Percentiles rank a stretch among this genome's conserved stretches.
phyloP scores from a whole-genome alignment of 352 stramenopile genomes.

The Globisporangium cederbergense region DNA sequence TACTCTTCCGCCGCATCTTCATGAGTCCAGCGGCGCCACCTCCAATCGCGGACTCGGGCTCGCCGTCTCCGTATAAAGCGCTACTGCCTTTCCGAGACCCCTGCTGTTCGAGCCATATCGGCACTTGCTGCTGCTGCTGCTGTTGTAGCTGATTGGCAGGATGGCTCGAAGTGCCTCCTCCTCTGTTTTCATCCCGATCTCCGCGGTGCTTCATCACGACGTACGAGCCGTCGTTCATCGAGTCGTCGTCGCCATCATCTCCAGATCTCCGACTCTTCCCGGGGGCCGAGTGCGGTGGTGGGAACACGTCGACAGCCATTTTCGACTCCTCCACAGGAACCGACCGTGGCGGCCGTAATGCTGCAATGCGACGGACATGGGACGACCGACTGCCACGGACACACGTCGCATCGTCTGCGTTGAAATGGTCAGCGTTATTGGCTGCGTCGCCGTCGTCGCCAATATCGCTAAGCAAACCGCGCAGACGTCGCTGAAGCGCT shows the following conservation, averaged over 20 bases:
- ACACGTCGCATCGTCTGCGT: constrained; percentile 46
- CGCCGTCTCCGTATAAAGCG: constrained; percentile 26
- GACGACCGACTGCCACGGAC: constrained; percentile 69
- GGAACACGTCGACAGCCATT: constrained; percentile 59
- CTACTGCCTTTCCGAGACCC: constrained; percentile 20
- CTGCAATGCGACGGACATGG: constrained; percentile 67
- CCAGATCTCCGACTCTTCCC: constrained; percentile 45
- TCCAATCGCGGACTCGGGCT: constrained; percentile 35
- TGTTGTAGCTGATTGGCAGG: constrained; percentile 15
- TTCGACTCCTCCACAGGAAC: constrained; percentile 67
- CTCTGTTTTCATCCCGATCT: constrained; percentile 15
- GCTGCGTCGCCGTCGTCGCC: constrained; percentile 29
- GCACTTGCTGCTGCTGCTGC: constrained; percentile 31
- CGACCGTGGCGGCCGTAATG: constrained; percentile 55
- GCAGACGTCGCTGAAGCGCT: constrained; percentile 54
- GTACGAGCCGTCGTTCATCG: constrained; percentile 37
- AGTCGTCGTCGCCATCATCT: constrained; percentile 22
- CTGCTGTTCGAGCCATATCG: constrained; percentile 57
- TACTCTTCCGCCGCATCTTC: constrained; percentile 67
- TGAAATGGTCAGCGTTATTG: constrained; percentile 57
- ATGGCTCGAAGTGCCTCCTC: neutral
- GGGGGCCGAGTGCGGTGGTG: constrained; percentile 61
- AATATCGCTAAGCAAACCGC: constrained; percentile 32
- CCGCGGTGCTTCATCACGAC: constrained; percentile 16
- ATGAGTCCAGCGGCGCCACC: constrained; percentile 60